Conservation (phyloP, 306 rosid genomes). For the Quercus robur region DNA sequence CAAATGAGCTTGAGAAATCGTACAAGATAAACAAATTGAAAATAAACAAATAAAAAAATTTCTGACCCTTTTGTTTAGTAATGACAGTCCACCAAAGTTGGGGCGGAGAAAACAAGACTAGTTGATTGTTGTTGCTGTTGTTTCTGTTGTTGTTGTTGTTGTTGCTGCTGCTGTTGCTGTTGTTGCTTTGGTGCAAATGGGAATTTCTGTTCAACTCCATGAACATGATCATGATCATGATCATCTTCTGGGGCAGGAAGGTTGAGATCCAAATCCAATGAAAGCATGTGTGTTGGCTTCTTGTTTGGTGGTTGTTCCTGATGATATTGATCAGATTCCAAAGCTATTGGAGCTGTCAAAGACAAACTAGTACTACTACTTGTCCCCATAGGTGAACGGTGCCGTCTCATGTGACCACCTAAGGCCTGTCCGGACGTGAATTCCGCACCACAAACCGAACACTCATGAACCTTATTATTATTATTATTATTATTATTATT, state of each 20-base stretch:
- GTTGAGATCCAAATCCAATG: constrained; percentile 90
- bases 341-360: constrained; percentile 53
- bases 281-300: constrained; percentile 46
- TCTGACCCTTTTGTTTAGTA: constrained; percentile 41
- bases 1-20: constrained; percentile 24
- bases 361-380: constrained; percentile 38
- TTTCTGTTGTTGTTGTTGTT: constrained; percentile 16
- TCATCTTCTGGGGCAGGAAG: constrained; percentile 97
- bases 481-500: too few relatives aligned
- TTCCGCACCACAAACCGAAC: constrained; percentile 78
- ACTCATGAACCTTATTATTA: constrained; percentile 61
- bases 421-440: constrained; percentile 88
- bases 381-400: constrained; percentile 44
- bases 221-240: constrained; percentile 72
- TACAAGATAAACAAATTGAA: background rate
- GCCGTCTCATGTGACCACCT: constrained; percentile 95
- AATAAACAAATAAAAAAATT: background rate
- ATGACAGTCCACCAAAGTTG: constrained; percentile 96
- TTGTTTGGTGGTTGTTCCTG: constrained; percentile 31
- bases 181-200: constrained; percentile 59
- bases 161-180: constrained; percentile 16
- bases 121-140: constrained; percentile 32
- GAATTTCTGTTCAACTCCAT: constrained; percentile 49
- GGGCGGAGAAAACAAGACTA: constrained; percentile 53
- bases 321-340: constrained; percentile 29